A percentile compares a stretch with the other conserved stretches of the same genome.
phyloP scores from a whole-genome alignment of 2,329 filamentous ascomycete genomes.

The Aspergillus floridensis region DNA sequence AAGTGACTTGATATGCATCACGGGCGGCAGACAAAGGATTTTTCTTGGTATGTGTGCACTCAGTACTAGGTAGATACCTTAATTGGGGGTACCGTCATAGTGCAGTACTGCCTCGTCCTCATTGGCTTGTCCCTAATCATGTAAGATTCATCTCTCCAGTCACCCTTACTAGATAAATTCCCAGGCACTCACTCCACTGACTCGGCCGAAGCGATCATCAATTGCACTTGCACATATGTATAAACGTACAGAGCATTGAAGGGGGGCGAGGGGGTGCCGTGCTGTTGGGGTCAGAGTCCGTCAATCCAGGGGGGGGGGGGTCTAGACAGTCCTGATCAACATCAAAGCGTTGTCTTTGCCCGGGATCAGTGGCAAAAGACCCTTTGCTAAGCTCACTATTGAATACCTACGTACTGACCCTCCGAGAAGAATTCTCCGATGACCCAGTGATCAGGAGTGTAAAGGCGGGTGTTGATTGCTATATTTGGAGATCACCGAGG shows the following conservation, averaged over 20 bases:
- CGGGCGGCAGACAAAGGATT: not conserved
- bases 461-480: constrained; percentile 11
- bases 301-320: not conserved
- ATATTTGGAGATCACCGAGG: constrained; percentile 9
- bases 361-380: constrained; percentile 3
- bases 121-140: constrained; percentile 3
- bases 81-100: not conserved
- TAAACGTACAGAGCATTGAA: not conserved
- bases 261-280: not conserved
- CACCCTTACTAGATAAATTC: not conserved
- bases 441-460: not conserved
- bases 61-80: not conserved
- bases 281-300: not conserved
- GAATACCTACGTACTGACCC: not conserved
- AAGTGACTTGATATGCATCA: not conserved
- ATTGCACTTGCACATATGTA: not conserved
- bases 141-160: not conserved
- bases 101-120: not conserved
- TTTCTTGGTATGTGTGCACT: not conserved
- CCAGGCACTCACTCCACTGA: constrained; percentile 5
- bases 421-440: constrained; percentile 2
- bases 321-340: not conserved
- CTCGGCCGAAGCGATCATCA: constrained; percentile 13
- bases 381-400: not conserved
- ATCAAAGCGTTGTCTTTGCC: constrained; percentile 4